phyloP scores from a whole-genome alignment of 2,329 filamentous ascomycete species.

The Aureobasidium pullulans region DNA sequence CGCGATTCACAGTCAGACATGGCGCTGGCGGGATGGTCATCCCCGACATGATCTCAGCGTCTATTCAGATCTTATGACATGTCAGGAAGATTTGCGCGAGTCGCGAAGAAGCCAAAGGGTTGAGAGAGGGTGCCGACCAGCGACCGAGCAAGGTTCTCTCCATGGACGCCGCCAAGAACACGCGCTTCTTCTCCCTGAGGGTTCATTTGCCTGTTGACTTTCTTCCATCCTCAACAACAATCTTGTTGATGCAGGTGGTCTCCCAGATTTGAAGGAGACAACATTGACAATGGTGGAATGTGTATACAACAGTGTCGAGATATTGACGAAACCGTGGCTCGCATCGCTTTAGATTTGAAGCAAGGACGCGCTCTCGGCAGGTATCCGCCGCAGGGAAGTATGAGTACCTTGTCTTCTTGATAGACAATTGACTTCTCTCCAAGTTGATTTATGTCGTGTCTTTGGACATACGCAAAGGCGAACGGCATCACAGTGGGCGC shows the following conservation, averaged over 20 bases:
- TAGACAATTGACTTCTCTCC: not conserved
- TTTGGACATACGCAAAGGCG: not conserved
- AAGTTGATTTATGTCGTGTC: not conserved
- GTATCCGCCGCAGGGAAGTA: not conserved
- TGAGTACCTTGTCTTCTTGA: not conserved
- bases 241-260: not conserved
- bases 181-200: not conserved
- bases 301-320: slow-evolving; percentile 1
- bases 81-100: not conserved
- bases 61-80: not conserved
- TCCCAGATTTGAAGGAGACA: not conserved
- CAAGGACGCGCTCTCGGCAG: slow-evolving; percentile 6
- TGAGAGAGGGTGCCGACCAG: not conserved
- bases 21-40: not conserved
- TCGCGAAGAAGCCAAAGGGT: not conserved
- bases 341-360: not conserved
- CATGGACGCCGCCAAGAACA: not conserved
- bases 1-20: slow-evolving; percentile 6
- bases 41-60: not conserved
- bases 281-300: not conserved
- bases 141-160: not conserved
- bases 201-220: not conserved
- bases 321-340: not conserved
- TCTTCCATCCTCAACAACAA: not conserved
- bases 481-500: not conserved